A percentile compares a stretch with the other conserved stretches of the same genome.
Conservation (phyloP, 106 monocot genomes). For the Allium sativum region DNA sequence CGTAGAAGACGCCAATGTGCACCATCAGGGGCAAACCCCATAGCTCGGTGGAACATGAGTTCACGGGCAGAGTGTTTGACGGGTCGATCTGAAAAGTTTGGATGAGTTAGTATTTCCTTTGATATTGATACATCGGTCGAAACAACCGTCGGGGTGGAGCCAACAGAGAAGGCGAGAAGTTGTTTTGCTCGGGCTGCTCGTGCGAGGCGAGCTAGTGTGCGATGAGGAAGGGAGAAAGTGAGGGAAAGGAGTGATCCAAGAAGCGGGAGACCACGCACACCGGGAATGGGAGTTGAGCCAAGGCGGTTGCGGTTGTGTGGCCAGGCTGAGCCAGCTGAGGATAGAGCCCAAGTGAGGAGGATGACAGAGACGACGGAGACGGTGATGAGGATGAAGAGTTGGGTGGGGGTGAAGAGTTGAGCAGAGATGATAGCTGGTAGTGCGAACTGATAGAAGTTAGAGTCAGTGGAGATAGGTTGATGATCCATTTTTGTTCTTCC, state of each 20-base stretch:
- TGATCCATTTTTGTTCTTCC: not conserved
- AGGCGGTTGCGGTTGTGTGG: constrained; percentile 15
- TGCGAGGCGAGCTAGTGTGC: constrained; percentile 29
- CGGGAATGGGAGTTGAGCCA: constrained; percentile 34
- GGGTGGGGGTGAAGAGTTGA: constrained; percentile 22
- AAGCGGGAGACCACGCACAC: constrained; percentile 67
- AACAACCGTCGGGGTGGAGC: constrained; percentile 68
- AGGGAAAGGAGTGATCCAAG: constrained; percentile 71
- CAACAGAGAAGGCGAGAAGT: constrained; percentile 89
- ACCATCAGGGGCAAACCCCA: constrained; percentile 88
- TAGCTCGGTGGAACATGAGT: constrained; percentile 80
- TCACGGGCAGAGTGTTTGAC: constrained; percentile 70
- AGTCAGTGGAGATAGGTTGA: not conserved
- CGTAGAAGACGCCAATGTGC: constrained; percentile 85
- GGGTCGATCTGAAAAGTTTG: constrained; percentile 64
- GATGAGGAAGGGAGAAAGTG: constrained; percentile 40
- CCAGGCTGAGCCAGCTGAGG: constrained; percentile 58
- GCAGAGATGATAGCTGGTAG: constrained; percentile 6
- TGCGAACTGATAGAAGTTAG: not conserved
- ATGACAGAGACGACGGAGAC: constrained; percentile 16
- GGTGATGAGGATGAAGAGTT: constrained; percentile 18
- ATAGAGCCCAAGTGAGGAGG: constrained; percentile 40
- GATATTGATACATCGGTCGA: constrained; percentile 49
- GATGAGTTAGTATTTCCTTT: constrained; percentile 58
- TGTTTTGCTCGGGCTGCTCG: constrained; percentile 2